Conservation (phyloP, 1,139 yeast species). For the Scheffersomyces illinoinensis region DNA sequence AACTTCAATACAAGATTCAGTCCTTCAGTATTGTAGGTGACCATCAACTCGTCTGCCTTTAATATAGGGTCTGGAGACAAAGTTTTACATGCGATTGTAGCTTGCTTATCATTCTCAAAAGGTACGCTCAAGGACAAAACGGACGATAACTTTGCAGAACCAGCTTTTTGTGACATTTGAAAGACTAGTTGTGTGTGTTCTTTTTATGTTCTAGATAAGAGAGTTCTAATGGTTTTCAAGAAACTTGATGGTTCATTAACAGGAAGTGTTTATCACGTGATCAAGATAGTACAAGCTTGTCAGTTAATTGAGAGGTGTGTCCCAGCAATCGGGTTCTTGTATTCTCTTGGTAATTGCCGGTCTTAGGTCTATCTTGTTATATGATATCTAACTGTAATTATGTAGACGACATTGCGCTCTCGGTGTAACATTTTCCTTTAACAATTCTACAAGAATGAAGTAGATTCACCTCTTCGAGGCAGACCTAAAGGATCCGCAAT, state of each 20-base stretch:
- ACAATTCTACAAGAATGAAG: no score
- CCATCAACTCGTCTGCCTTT: slow-evolving; percentile 59
- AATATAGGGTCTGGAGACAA: slow-evolving; percentile 79
- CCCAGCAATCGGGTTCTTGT: no score
- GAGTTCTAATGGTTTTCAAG: background rate
- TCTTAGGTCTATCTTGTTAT: no score
- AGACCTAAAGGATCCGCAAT: no score
- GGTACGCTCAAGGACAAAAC: slow-evolving; percentile 52
- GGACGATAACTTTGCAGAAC: slow-evolving; percentile 4
- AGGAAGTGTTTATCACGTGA: no score
- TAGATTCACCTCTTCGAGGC: no score
- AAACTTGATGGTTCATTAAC: background rate
- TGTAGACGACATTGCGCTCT: no score
- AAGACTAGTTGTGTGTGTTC: background rate
- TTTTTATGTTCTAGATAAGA: background rate
- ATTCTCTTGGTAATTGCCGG: no score
- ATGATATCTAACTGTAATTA: no score
- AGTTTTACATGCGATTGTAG: slow-evolving; percentile 58
- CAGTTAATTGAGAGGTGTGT: no score
- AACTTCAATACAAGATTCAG: slow-evolving; percentile 42
- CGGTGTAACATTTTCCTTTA: no score
- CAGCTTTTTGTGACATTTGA: background rate
- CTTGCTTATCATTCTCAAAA: slow-evolving; percentile 59
- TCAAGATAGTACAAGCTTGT: no score
- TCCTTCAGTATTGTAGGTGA: slow-evolving; percentile 34